Evolutionary conservation across 2,329 filamentous ascomycete genomes (phyloP), one percentile per base, ranked within the genome.

Genomic region (Clonostachys rosea): DNA sequence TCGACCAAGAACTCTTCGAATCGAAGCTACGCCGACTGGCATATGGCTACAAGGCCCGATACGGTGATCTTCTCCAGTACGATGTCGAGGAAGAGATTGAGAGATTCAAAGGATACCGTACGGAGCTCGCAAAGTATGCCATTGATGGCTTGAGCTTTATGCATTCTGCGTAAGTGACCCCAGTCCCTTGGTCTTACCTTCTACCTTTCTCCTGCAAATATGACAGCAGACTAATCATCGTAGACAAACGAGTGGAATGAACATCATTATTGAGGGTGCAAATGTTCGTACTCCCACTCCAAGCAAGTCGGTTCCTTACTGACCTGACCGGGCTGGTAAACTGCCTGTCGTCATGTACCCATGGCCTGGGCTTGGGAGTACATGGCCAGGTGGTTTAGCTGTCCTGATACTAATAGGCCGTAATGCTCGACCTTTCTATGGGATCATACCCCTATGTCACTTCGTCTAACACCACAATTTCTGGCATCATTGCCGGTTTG

Each of bases 1-100:
- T 89, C 61, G 71, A 87, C 60, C 75, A 81, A 60, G 70, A 77
- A 39, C 61, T 75, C 8, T 89, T 91, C 55, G 86, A 89, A 66
- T 59, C 65, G 39, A 87, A 86, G 64, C 67, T 91, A 40, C 74
- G 83, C 39, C 67, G 71, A 20, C 67, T 91, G 43, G 84, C 78
- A 9, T 55, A 65, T 6, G 81, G 76, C 76, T 55, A 70, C 88
- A 46, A 72, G 73, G 83, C 85, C 68, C 73, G 84, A 45, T 90
- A 82, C 56, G 86, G 86, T 8, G 79, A 86, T 54, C 65, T 87
- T 24, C 66, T 86, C 47, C 61, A 81, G 53, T 80, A 81, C 61
- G 82, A 90, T 51, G 75, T 84, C 7, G 84, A 91, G 54, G 81
- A 83, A 34, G 87, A 91, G 68, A 76, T 91, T 52, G 63, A 62